These are phyloP conservation scores for Saccharomyces eubayanus DNA, from an alignment of 805 yeast genomes.

Conservation along the genomic window DNA sequence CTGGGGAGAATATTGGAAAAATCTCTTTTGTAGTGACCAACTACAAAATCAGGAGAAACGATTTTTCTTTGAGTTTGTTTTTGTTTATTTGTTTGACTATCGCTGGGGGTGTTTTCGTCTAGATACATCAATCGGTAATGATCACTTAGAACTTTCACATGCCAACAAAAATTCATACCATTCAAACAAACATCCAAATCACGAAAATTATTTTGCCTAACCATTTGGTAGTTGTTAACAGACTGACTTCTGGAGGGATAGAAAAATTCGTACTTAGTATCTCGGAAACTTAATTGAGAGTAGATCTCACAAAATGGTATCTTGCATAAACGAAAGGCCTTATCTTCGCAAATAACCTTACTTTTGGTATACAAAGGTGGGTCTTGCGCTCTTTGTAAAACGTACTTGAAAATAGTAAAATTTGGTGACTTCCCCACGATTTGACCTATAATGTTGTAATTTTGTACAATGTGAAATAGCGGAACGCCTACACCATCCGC, in stretches of 20 bases:
- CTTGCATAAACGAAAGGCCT: constrained; percentile 5
- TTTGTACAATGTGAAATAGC: constrained; percentile 5
- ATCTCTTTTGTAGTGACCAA: constrained; percentile 10
- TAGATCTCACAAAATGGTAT: constrained; percentile 10
- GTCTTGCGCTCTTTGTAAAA: constrained; percentile 2
- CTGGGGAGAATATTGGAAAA: constrained; percentile 6
- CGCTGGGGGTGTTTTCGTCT: constrained; percentile 1
- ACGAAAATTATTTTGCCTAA: constrained; percentile 4
- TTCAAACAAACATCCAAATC: constrained; percentile 8
- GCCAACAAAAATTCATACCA: constrained; percentile 9
- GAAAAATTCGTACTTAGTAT: constrained; percentile 3
- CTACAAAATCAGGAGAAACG: not conserved
- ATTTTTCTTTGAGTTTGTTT: not conserved
- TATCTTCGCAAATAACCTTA: constrained; percentile 4
- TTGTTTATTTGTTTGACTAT: not conserved
- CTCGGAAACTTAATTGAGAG: not conserved
- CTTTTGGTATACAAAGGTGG: constrained; percentile 9
- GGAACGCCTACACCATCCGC: constrained; percentile 17
- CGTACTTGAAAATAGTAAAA: constrained; percentile 7
- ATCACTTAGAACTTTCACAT: constrained; percentile 5
- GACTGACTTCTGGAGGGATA: not conserved
- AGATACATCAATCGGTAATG: constrained; percentile 9
- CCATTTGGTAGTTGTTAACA: constrained; percentile 1
- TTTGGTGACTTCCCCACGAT: constrained; percentile 1
- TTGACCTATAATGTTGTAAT: constrained; percentile 1